Conservation (phyloP, 2,329 filamentous ascomycete species). For the Botrytis paeoniae region DNA sequence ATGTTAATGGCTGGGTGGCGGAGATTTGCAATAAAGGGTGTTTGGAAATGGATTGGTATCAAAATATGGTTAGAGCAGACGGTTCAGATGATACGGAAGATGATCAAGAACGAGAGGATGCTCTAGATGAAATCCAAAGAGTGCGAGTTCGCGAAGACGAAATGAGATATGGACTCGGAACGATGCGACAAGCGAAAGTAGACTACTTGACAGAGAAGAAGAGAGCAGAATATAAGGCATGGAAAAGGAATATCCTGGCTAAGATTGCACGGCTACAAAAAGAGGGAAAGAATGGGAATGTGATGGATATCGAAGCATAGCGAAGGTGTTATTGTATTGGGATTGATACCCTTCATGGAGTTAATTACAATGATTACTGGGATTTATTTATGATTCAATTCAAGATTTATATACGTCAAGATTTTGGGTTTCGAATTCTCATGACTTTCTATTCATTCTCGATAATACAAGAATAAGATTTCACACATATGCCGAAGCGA, state of each 20-base stretch:
- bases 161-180: slow-evolving; percentile 38
- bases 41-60: slow-evolving; percentile 56
- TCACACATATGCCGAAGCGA: not conserved
- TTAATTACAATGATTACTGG: not conserved
- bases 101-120: slow-evolving; percentile 36
- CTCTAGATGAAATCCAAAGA: slow-evolving; percentile 34
- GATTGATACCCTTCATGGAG: not conserved
- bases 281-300: slow-evolving; percentile 21
- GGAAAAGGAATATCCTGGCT: slow-evolving; percentile 60
- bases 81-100: slow-evolving; percentile 37
- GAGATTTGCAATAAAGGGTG: slow-evolving; percentile 49
- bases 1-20: slow-evolving; percentile 61
- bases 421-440: not conserved
- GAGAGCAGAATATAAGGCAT: slow-evolving; percentile 57
- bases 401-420: not conserved
- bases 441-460: not conserved
- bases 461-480: not conserved
- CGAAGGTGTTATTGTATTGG: not conserved
- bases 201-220: slow-evolving; percentile 67
- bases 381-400: not conserved
- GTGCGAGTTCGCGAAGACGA: slow-evolving; percentile 21
- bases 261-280: slow-evolving; percentile 48
- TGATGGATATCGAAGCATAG: slow-evolving; percentile 3
- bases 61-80: slow-evolving; percentile 48
- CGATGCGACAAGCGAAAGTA: slow-evolving; percentile 73